Evolutionary conservation across 371 early-diverging fungal genomes (phyloP).

Genomic region (Mucor plumbeus): DNA sequence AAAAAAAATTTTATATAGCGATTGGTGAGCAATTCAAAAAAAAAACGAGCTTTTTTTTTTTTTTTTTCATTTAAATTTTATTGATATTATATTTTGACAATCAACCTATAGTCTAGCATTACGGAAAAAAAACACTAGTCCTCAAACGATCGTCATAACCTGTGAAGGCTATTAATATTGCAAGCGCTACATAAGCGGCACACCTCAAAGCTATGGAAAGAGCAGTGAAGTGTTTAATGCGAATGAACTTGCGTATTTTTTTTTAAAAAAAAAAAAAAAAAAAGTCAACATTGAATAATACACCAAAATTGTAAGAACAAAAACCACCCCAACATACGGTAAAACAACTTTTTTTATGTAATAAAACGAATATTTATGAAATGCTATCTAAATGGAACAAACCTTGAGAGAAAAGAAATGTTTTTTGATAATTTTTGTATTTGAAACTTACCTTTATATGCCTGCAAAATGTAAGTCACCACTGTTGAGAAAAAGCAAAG

Average conservation of each 20-base stretch:
- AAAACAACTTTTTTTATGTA: not conserved
- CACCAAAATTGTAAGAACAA: too few species aligned
- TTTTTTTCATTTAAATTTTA: slow-evolving; percentile 10
- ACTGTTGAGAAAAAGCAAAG: not conserved
- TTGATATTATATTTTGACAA: slow-evolving; percentile 21
- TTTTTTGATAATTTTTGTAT: not conserved
- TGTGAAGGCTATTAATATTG: slow-evolving; percentile 22
- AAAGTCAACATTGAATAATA: not conserved
- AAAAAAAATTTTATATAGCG: not conserved
- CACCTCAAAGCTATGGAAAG: slow-evolving; percentile 25
- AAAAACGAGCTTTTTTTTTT: not conserved
- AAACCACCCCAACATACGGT: not conserved
- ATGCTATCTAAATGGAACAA: not conserved
- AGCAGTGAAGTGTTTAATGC: slow-evolving; percentile 33
- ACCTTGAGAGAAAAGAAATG: not conserved
- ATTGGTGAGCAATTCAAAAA: not conserved
- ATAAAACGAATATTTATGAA: not conserved
- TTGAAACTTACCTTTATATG: not conserved
- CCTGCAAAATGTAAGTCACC: not conserved
- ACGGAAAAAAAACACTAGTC: slow-evolving; percentile 31
- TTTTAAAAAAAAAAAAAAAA: not conserved
- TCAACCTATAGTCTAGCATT: slow-evolving; percentile 38
- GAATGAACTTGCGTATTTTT: slow-evolving; percentile 37
- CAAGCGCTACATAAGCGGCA: slow-evolving; percentile 41
- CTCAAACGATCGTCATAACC: slow-evolving; percentile 33